Conservation (phyloP, 345 rosid species). For the Brassica carinata region DNA sequence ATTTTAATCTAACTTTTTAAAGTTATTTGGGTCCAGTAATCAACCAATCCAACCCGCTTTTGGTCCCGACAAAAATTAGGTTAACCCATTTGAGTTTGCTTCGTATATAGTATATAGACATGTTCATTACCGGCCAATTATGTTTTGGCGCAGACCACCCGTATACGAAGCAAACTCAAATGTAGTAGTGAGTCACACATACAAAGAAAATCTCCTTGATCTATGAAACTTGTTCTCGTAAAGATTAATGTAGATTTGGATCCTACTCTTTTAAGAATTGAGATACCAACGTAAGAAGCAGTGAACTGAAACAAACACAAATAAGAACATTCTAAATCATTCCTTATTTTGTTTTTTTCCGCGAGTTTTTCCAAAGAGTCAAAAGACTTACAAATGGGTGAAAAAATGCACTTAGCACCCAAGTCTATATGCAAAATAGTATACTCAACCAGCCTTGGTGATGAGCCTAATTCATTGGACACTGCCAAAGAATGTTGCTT, state of each 20-base stretch:
- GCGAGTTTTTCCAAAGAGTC: conserved; percentile 32
- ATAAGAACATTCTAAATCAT: conserved; percentile 11
- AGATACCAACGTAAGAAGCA: background rate
- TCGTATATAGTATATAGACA: no score
- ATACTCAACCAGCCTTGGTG: conserved; percentile 36
- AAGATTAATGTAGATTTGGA: background rate
- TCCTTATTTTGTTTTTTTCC: conserved; percentile 22
- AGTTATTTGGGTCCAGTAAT: no score
- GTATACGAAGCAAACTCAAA: no score
- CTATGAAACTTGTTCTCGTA: background rate
- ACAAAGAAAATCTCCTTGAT: no score
- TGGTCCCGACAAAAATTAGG: no score
- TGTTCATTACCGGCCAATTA: no score
- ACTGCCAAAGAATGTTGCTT: conserved; percentile 37
- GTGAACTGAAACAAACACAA: background rate
- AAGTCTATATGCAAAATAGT: conserved; percentile 42
- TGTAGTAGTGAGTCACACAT: no score
- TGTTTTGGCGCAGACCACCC: no score
- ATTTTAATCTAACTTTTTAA: no score
- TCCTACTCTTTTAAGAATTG: background rate
- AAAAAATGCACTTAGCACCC: conserved; percentile 37
- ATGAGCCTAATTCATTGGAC: conserved; percentile 27
- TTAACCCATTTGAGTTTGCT: no score
- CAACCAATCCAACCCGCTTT: no score
- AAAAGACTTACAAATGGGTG: conserved; percentile 36